phyloP scores from a whole-genome alignment of 345 rosid species.

The Dimocarpus longan region DNA sequence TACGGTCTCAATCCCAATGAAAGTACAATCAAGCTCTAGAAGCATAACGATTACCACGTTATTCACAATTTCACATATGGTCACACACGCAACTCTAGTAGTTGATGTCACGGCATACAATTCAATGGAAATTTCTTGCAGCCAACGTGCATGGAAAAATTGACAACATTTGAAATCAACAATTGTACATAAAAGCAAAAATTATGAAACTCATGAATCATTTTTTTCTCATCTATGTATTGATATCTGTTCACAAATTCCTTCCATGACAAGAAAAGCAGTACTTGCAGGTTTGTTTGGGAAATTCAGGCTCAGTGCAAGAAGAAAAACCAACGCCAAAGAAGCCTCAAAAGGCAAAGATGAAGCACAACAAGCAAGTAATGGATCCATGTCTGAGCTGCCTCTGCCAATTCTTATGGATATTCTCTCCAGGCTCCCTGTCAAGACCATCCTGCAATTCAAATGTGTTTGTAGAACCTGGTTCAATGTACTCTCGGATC shows the following conservation, averaged over 20 bases:
- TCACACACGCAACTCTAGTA: background rate
- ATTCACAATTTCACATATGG: no score
- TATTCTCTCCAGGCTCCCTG: constrained; percentile 16
- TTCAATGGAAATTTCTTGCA: background rate
- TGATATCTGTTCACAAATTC: background rate
- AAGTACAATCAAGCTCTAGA: background rate
- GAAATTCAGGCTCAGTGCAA: background rate
- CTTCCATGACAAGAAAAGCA: background rate
- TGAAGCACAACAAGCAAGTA: background rate
- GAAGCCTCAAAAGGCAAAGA: background rate
- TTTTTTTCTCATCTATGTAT: no score
- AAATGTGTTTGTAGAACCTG: constrained; percentile 44
- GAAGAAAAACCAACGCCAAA: background rate
- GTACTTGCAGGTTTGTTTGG: background rate
- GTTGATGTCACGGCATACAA: background rate
- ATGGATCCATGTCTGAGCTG: constrained; percentile 3
- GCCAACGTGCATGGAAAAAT: background rate
- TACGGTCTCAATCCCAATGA: background rate
- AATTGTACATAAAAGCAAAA: background rate
- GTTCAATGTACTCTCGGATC: constrained; percentile 38
- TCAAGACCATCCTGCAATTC: constrained; percentile 35
- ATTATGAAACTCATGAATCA: background rate
- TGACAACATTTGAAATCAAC: background rate
- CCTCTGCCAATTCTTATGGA: constrained; percentile 13
- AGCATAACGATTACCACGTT: background rate